Evolutionary conservation across 169 alveolate genomes (phyloP), one percentile per base, ranked within the genome.

Genomic region (Cryptosporidium ubiquitum): DNA sequence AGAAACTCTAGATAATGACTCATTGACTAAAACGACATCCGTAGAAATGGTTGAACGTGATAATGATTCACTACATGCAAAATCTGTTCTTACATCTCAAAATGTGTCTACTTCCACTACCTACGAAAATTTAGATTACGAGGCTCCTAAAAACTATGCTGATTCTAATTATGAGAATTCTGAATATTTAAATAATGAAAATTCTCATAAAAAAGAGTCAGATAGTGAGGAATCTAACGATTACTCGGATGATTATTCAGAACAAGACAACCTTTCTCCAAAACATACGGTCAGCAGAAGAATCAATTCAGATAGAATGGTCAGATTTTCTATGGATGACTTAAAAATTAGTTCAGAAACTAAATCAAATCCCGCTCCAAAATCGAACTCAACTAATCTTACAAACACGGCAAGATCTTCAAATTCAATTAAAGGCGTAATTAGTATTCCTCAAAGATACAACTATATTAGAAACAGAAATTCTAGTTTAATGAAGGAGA

Each of bases 381-480:
- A 51, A 1, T n/a, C 55, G 12, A 71, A 6, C n/a, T 51, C 85
- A 49, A 14, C 9, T 18, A 49, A 35, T n/a, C 12, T 10, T 33
- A 35, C n/a, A 26, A 55, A 29, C 10, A 12, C 84, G 18, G 49
- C 35, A 40, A 44, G 74, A 23, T 29, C 47, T 29, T 39, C 55
- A 0, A 60, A 79, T 6, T 35, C 40, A 16, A 12, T 42, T 26
- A 58, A 4, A 42, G 23, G 49, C 5, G 23, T 68, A 37, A 79
- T 79, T 3, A 60, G 69, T 26, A 79, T 79, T 26, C 89, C 89
- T 42, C 74, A 66, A 64, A 79, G 89, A 40, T 79, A n/a, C 23
- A 79, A 79, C 26, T 79, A 79, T 79, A 57, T 79, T 26, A 79
- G 89, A 40, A 79, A 79, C 61, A 58, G 74, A 26, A 58, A 79